These are phyloP conservation scores for Cardamine chenopodiifolia DNA, from an alignment of 345 rosid species.

Conservation along the genomic window DNA sequence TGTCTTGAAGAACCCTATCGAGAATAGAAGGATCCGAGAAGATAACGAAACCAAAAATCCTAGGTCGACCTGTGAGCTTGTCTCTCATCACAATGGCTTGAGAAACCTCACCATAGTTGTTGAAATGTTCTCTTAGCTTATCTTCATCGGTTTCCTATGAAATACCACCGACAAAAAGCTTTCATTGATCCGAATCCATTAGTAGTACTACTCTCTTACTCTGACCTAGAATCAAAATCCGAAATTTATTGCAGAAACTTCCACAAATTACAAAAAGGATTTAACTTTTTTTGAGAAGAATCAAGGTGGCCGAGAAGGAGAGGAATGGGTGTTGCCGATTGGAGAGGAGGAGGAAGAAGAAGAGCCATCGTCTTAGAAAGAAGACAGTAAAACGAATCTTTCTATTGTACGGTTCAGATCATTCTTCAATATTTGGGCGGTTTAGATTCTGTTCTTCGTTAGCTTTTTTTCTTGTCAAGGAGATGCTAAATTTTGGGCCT, in stretches of 20 bases:
- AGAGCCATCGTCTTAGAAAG: no score
- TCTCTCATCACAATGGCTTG: conserved; percentile 75
- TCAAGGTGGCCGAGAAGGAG: background rate
- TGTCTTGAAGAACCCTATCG: conserved; percentile 64
- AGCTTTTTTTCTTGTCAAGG: background rate
- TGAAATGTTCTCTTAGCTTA: conserved; percentile 64
- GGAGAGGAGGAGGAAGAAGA: conserved; percentile 28
- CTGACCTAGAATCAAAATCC: background rate
- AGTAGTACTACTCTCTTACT: background rate
- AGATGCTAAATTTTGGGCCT: background rate
- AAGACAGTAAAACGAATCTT: conserved; percentile 28
- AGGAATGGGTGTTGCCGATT: conserved; percentile 11
- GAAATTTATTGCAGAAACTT: background rate
- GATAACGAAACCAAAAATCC: conserved; percentile 83
- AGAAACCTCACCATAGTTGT: conserved; percentile 64
- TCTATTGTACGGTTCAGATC: conserved; percentile 32
- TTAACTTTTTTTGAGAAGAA: conserved; percentile 10
- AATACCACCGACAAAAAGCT: conserved; percentile 85
- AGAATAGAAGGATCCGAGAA: conserved; percentile 69
- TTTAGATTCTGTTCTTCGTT: conserved; percentile 16
- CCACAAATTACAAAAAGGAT: conserved; percentile 13
- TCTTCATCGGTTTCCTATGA: conserved; percentile 91
- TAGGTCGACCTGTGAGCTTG: conserved; percentile 65
- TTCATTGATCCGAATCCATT: conserved; percentile 82
- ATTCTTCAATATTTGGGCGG: background rate